Percentiles rank a stretch among this genome's conserved stretches.
phyloP scores from a whole-genome alignment of 169 alveolate genomes.

The Babesia bigemina region DNA sequence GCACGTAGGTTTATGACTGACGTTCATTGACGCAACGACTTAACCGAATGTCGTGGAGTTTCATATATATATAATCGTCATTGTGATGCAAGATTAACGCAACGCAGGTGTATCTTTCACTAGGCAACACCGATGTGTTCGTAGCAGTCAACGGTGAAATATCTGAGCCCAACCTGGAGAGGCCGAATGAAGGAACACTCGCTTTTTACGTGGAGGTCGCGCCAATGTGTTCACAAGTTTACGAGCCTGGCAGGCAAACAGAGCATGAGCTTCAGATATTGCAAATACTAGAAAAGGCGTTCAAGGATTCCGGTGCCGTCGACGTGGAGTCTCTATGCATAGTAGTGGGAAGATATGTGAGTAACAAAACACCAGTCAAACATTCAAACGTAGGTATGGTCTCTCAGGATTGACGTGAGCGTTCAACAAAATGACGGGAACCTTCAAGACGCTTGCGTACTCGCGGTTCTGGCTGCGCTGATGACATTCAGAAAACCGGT shows the following conservation, averaged over 20 bases:
- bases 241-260: slow-evolving; percentile 54
- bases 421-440: slow-evolving; percentile 73
- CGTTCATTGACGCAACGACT: neutral
- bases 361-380: neutral
- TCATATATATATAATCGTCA: neutral
- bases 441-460: slow-evolving; percentile 59
- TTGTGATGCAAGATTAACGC: neutral
- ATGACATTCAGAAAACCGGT: slow-evolving; percentile 61
- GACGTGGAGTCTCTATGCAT: slow-evolving; percentile 71
- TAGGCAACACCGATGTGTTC: slow-evolving; percentile 62
- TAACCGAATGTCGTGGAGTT: neutral
- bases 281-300: slow-evolving; percentile 43
- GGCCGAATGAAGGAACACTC: slow-evolving; percentile 69
- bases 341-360: slow-evolving; percentile 55
- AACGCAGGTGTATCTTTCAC: slow-evolving; percentile 41
- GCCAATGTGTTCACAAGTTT: slow-evolving; percentile 38
- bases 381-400: slow-evolving; percentile 61
- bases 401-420: slow-evolving; percentile 61
- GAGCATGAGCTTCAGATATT: slow-evolving; percentile 47
- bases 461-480: slow-evolving; percentile 65
- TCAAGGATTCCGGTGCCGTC: slow-evolving; percentile 67
- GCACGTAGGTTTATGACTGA: slow-evolving; percentile 9
- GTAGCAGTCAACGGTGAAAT: slow-evolving; percentile 51
- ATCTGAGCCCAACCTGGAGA: slow-evolving; percentile 59
- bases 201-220: slow-evolving; percentile 41